phyloP scores from a whole-genome alignment of 768 basidiomycete genomes.

The Leccinum obscurum region DNA sequence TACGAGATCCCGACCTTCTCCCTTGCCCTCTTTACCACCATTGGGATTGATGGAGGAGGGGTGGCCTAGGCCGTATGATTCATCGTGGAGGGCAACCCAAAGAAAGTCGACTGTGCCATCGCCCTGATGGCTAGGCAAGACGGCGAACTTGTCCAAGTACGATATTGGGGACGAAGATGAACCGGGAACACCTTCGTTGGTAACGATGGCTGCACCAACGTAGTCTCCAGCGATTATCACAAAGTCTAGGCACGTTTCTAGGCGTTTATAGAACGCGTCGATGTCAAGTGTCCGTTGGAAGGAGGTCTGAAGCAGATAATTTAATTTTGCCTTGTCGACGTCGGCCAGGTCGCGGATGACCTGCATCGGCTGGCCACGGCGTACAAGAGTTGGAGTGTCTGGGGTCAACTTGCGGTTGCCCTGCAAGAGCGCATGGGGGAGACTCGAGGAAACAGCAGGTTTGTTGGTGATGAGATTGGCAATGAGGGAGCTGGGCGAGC shows the following conservation, averaged over 20 bases:
- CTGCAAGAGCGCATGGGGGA: slow-evolving; percentile 91
- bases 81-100: slow-evolving; percentile 98
- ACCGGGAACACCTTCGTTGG: slow-evolving; percentile 51
- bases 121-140: slow-evolving; percentile 91
- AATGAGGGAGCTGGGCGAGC: slow-evolving; percentile 92
- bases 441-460: slow-evolving; percentile 91
- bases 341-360: slow-evolving; percentile 71
- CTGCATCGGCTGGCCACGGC: slow-evolving; percentile 84
- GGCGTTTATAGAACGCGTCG: slow-evolving; percentile 73
- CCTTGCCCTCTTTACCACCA: slow-evolving; percentile 86
- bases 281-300: slow-evolving; percentile 76
- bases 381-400: slow-evolving; percentile 90
- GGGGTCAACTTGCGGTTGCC: slow-evolving; percentile 82
- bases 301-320: slow-evolving; percentile 80
- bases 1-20: slow-evolving; percentile 91
- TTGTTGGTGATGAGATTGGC: slow-evolving; percentile 98
- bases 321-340: slow-evolving; percentile 76
- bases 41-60: slow-evolving; percentile 94
- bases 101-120: slow-evolving; percentile 99
- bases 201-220: slow-evolving; percentile 92
- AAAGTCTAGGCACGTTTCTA: slow-evolving; percentile 82
- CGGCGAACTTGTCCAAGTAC: slow-evolving; percentile 98
- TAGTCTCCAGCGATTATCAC: slow-evolving; percentile 95
- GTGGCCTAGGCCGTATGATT: slow-evolving; percentile 94
- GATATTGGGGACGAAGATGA: slow-evolving; percentile 53